These are phyloP conservation scores for Kodamaea leandrae DNA, from an alignment of 805 yeast genomes.

Conservation along the genomic window DNA sequence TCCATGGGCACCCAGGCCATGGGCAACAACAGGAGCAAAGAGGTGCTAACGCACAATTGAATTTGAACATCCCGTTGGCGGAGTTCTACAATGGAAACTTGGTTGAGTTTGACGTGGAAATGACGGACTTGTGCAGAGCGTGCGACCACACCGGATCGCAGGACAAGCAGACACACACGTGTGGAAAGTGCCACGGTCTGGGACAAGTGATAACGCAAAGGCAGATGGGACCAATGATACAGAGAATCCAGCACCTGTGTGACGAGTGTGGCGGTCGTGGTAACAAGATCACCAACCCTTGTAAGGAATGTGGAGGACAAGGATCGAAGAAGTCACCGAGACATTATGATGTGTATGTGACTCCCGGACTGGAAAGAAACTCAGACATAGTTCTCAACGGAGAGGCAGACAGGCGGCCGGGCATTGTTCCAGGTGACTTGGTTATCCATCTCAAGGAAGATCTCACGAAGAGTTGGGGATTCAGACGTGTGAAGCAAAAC, in stretches of 20 bases:
- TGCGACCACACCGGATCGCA: constrained; percentile 86
- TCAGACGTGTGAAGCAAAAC: constrained; percentile 71
- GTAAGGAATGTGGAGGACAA: constrained; percentile 68
- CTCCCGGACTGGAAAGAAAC: constrained; percentile 68
- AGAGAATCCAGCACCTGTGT: constrained; percentile 77
- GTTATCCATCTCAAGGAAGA: constrained; percentile 60
- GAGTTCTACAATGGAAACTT: constrained; percentile 72
- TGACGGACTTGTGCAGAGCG: constrained; percentile 71
- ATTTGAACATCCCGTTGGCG: constrained; percentile 53
- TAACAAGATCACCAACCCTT: constrained; percentile 56
- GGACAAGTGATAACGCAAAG: constrained; percentile 66
- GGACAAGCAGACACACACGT: constrained; percentile 67
- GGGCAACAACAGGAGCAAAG: constrained; percentile 45
- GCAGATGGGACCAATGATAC: constrained; percentile 88
- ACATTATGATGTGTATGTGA: constrained; percentile 57
- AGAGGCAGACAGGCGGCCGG: constrained; percentile 84
- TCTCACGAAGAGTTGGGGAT: constrained; percentile 65
- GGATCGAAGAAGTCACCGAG: constrained; percentile 59
- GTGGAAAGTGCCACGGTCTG: constrained; percentile 69
- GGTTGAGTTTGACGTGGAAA: constrained; percentile 56
- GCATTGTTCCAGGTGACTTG: constrained; percentile 78
- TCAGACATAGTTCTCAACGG: constrained; percentile 60
- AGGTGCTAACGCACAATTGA: constrained; percentile 63
- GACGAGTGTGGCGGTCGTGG: constrained; percentile 82
- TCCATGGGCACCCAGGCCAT: constrained; percentile 28